Percentiles rank a stretch among this genome's conserved stretches.
phyloP scores from a whole-genome alignment of 345 rosid genomes.

The Hibiscus trionum region DNA sequence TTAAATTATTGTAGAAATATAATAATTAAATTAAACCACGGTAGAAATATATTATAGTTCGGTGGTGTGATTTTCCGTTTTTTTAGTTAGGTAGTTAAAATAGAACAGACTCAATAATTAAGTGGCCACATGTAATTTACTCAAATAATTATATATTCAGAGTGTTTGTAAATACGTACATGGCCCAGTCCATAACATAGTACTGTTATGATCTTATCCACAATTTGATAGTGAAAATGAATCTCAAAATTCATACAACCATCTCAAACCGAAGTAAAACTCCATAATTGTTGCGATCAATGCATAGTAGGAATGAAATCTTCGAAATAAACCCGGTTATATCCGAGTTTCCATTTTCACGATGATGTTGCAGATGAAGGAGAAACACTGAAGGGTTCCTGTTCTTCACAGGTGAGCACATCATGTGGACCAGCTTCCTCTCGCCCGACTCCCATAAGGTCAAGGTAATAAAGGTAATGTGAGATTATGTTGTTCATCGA shows the following conservation, averaged over 20 bases:
- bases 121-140: too few relatives aligned
- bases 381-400: slow-evolving; percentile 41
- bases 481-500: slow-evolving; percentile 69
- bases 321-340: neutral
- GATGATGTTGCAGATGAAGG: slow-evolving; percentile 32
- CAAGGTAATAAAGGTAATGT: slow-evolving; percentile 69
- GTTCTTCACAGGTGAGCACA: slow-evolving; percentile 63
- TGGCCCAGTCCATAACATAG: neutral
- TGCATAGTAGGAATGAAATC: neutral
- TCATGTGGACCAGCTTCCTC: slow-evolving; percentile 89
- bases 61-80: too few relatives aligned
- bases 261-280: neutral
- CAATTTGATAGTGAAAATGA: neutral
- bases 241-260: neutral
- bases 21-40: too few relatives aligned
- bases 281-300: neutral
- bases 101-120: too few relatives aligned
- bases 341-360: neutral
- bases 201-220: neutral
- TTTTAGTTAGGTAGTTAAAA: too few relatives aligned
- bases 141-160: too few relatives aligned
- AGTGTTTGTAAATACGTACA: neutral
- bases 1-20: too few relatives aligned
- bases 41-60: too few relatives aligned
- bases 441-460: slow-evolving; percentile 74